Conservation (phyloP, 202 grass and related monocot species). For the Zoysia matrella region DNA sequence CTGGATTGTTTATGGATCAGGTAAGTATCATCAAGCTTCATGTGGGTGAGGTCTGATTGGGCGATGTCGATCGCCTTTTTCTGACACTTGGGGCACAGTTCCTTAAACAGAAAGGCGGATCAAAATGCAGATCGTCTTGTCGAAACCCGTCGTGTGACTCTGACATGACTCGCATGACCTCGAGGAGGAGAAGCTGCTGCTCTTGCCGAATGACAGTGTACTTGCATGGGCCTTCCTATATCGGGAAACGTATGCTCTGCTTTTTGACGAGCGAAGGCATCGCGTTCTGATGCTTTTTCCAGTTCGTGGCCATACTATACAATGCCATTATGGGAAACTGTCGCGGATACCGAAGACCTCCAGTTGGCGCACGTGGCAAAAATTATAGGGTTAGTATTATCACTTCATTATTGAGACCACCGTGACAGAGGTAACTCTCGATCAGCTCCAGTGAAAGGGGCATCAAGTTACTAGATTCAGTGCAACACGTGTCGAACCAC, state of each 20-base stretch:
- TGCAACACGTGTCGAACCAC: too few species aligned
- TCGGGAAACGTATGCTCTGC: constrained; percentile 30
- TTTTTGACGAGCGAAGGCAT: background rate
- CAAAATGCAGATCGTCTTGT: constrained; percentile 14
- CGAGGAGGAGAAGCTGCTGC: background rate
- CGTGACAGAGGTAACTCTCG: too few species aligned
- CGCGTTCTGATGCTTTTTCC: background rate
- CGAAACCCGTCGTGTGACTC: background rate
- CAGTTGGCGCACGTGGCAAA: background rate
- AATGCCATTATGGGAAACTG: background rate
- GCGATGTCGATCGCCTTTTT: constrained; percentile 12
- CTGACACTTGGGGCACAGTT: background rate
- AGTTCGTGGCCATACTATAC: background rate
- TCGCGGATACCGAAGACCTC: background rate
- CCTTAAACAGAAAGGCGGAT: constrained; percentile 23
- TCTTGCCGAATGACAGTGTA: background rate
- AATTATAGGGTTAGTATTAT: background rate
- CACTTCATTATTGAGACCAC: too few species aligned
- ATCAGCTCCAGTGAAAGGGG: too few species aligned
- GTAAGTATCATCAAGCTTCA: constrained; percentile 21
- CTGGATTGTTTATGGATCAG: background rate
- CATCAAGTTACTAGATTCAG: too few species aligned
- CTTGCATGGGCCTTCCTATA: constrained; percentile 20
- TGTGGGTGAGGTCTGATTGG: constrained; percentile 31
- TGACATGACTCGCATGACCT: background rate